phyloP scores from a whole-genome alignment of 305 asterid species.

The Solanum aculeatissimum region DNA sequence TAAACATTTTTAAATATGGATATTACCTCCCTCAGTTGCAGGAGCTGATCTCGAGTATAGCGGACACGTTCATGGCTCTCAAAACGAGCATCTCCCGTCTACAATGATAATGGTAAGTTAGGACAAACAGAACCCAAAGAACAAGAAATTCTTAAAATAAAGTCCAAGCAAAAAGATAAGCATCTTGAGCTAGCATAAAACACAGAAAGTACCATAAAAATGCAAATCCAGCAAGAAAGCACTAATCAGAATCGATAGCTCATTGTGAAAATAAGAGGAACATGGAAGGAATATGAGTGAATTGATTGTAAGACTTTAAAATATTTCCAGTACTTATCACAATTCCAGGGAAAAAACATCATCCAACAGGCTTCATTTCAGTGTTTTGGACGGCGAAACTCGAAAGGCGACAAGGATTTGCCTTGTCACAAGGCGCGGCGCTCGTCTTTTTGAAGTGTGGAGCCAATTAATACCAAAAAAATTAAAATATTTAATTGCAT shows the following conservation, averaged over 20 bases:
- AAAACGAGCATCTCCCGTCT: conserved; percentile 67
- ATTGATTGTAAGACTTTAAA: neutral
- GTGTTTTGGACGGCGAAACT: too few relatives aligned
- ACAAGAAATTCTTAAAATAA: neutral
- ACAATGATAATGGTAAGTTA: neutral
- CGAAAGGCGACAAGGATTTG: too few relatives aligned
- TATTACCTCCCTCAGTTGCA: conserved; percentile 62
- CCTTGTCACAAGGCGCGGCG: too few relatives aligned
- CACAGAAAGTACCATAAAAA: neutral
- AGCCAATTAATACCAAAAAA: too few relatives aligned
- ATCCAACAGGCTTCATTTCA: neutral
- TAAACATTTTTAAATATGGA: neutral
- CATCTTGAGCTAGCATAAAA: neutral
- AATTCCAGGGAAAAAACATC: neutral
- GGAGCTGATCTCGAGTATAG: conserved; percentile 56
- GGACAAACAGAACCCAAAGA: neutral
- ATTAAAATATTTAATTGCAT: too few relatives aligned
- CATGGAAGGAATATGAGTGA: neutral
- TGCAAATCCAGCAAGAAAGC: neutral
- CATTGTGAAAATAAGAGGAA: neutral
- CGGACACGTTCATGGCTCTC: conserved; percentile 59
- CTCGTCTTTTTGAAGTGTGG: too few relatives aligned
- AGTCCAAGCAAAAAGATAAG: neutral
- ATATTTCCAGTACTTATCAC: neutral
- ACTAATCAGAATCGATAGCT: neutral